A percentile compares a stretch with the other conserved stretches of the same genome.
These are phyloP conservation scores for Fusarium penzigii DNA, from an alignment of 2,329 filamentous ascomycete species.

Conservation along the genomic window DNA sequence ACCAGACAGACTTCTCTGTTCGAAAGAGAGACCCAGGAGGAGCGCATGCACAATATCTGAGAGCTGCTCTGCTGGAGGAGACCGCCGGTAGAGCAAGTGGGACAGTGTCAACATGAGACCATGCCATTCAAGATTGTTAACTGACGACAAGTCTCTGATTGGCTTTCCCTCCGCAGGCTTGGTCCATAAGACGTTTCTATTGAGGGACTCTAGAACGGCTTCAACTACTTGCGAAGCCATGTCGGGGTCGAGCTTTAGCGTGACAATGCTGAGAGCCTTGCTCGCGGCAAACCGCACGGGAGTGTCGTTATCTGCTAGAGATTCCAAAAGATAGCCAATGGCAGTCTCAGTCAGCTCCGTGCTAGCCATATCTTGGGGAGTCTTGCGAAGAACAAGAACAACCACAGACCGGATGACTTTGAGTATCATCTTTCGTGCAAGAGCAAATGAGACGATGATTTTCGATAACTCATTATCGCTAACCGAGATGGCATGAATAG, in stretches of 20 bases:
- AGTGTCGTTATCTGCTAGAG: slow-evolving; percentile 83
- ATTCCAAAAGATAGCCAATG: slow-evolving; percentile 78
- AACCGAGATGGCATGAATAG: slow-evolving; percentile 60
- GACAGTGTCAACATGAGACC: slow-evolving; percentile 85
- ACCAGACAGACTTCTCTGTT: slow-evolving; percentile 85
- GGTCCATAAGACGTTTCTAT: slow-evolving; percentile 57
- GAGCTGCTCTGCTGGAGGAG: slow-evolving; percentile 71
- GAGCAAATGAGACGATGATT: slow-evolving; percentile 68
- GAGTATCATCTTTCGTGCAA: slow-evolving; percentile 78
- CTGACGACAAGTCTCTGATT: slow-evolving; percentile 66
- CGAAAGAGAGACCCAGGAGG: slow-evolving; percentile 79
- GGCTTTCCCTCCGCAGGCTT: slow-evolving; percentile 41
- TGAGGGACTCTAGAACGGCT: slow-evolving; percentile 73
- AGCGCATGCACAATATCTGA: slow-evolving; percentile 75
- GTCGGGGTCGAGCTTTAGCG: slow-evolving; percentile 73
- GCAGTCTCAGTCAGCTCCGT: slow-evolving; percentile 71
- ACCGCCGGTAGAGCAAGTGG: slow-evolving; percentile 82
- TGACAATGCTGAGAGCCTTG: slow-evolving; percentile 87
- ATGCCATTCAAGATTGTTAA: slow-evolving; percentile 87
- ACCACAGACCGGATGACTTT: slow-evolving; percentile 81
- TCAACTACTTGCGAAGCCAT: slow-evolving; percentile 89
- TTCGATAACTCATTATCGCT: slow-evolving; percentile 49
- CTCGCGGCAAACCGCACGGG: slow-evolving; percentile 88
- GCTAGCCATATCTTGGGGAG: slow-evolving; percentile 41
- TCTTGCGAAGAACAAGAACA: slow-evolving; percentile 62